phyloP scores from a whole-genome alignment of 371 early-diverging fungal genomes.

The Lichtheimia ramosa region DNA sequence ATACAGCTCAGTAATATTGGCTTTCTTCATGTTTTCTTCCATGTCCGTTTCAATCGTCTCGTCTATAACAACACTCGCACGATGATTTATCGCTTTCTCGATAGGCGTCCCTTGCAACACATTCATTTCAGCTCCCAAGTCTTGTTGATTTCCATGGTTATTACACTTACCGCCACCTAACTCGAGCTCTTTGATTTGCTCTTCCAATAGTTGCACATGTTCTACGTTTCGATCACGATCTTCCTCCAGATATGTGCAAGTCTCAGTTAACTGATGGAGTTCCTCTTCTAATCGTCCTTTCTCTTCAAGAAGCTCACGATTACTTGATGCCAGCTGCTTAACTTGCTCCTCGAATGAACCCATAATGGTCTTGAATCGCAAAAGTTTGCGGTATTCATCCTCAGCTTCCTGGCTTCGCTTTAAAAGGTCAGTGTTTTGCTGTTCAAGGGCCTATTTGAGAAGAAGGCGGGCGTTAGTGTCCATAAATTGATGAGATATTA shows the following conservation, averaged over 20 bases:
- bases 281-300: slow-evolving; percentile 71
- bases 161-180: slow-evolving; percentile 47
- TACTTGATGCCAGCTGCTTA: slow-evolving; percentile 69
- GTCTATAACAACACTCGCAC: slow-evolving; percentile 40
- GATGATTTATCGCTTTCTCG: slow-evolving; percentile 33
- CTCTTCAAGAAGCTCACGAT: slow-evolving; percentile 63
- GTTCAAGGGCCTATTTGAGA: slow-evolving; percentile 60
- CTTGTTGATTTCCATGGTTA: no score
- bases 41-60: slow-evolving; percentile 28
- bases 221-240: slow-evolving; percentile 74
- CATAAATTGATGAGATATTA: neutral
- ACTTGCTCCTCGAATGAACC: slow-evolving; percentile 88
- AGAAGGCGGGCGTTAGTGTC: neutral
- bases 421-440: slow-evolving; percentile 73
- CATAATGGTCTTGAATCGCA: slow-evolving; percentile 76
- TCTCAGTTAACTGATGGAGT: slow-evolving; percentile 58
- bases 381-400: slow-evolving; percentile 84
- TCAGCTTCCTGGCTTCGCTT: slow-evolving; percentile 79
- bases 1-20: slow-evolving; percentile 53
- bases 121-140: neutral
- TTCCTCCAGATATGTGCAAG: slow-evolving; percentile 62
- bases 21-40: slow-evolving; percentile 54
- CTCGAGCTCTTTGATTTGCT: slow-evolving; percentile 81
- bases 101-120: slow-evolving; percentile 18
- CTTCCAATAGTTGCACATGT: slow-evolving; percentile 78